These are phyloP conservation scores for Eutrema heterophyllum DNA, from an alignment of 345 rosid species.

Conservation along the genomic window DNA sequence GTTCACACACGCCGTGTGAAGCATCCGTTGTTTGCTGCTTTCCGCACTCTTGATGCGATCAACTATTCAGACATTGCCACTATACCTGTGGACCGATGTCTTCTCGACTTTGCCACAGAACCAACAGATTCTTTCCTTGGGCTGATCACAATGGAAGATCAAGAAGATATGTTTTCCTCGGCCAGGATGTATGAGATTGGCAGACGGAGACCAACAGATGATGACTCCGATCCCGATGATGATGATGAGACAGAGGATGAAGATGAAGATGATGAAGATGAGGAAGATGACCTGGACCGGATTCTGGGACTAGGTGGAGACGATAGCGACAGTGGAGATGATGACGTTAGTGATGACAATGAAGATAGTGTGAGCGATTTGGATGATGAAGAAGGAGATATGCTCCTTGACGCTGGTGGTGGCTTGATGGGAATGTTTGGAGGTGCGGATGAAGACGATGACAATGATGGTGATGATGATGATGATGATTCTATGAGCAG, in stretches of 20 bases:
- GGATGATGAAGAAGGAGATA: conserved; percentile 54
- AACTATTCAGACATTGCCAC: conserved; percentile 96
- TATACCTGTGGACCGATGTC: conserved; percentile 85
- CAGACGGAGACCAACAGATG: conserved; percentile 85
- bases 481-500: conserved; percentile 71
- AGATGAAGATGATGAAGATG: conserved; percentile 86
- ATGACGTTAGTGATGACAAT: conserved; percentile 57
- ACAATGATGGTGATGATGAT: conserved; percentile 58
- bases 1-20: conserved; percentile 81
- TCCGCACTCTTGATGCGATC: conserved; percentile 86
- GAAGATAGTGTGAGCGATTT: conserved; percentile 60
- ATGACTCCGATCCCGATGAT: conserved; percentile 96
- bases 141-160: conserved; percentile 90
- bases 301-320: conserved; percentile 54
- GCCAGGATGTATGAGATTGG: conserved; percentile 95
- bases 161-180: conserved; percentile 86
- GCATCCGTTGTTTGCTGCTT: conserved; percentile 79
- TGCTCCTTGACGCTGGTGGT: conserved; percentile 47
- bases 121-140: conserved; percentile 89
- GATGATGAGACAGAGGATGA: conserved; percentile 90
- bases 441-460: conserved; percentile 42
- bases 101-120: conserved; percentile 93
- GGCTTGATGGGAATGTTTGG: conserved; percentile 57
- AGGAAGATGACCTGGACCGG: conserved; percentile 53
- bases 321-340: conserved; percentile 81